phyloP scores from a whole-genome alignment of 2,329 filamentous ascomycete species.

The Diplodia seriata region DNA sequence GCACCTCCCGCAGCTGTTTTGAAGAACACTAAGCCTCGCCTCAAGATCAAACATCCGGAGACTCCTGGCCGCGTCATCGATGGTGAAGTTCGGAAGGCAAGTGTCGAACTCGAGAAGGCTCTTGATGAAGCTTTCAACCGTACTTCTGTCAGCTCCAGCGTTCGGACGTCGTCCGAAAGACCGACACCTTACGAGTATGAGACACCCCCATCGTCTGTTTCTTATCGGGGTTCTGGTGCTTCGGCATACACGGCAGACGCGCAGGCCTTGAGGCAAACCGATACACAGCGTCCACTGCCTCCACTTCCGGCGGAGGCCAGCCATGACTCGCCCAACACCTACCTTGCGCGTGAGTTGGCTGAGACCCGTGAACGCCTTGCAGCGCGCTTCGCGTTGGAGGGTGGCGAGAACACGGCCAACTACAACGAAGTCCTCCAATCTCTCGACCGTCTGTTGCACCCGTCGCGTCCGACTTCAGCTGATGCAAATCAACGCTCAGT shows the following conservation, averaged over 20 bases:
- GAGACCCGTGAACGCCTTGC: slow-evolving; percentile 66
- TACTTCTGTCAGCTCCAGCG: slow-evolving; percentile 62
- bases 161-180: slow-evolving; percentile 53
- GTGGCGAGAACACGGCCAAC: slow-evolving; percentile 56
- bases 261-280: slow-evolving; percentile 4
- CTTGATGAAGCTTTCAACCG: slow-evolving; percentile 93
- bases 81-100: slow-evolving; percentile 84
- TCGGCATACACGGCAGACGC: slow-evolving; percentile 26
- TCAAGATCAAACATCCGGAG: slow-evolving; percentile 32
- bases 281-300: slow-evolving; percentile 52
- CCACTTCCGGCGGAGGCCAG: slow-evolving; percentile 46
- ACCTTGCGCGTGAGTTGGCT: slow-evolving; percentile 61
- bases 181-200: slow-evolving; percentile 51
- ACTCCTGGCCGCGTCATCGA: slow-evolving; percentile 64
- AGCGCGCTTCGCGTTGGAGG: slow-evolving; percentile 56
- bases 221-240: slow-evolving; percentile 48
- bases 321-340: slow-evolving; percentile 58
- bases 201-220: slow-evolving; percentile 60
- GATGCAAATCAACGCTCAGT: slow-evolving; percentile 50
- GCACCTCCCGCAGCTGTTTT: slow-evolving; percentile 7
- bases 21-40: slow-evolving; percentile 28
- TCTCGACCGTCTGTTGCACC: slow-evolving; percentile 29
- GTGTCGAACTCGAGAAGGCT: slow-evolving; percentile 83
- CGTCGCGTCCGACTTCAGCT: slow-evolving; percentile 30
- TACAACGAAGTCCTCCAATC: slow-evolving; percentile 59